Conservation (phyloP, 108 stramenopile genomes). For the Discostella pseudostelligera region DNA sequence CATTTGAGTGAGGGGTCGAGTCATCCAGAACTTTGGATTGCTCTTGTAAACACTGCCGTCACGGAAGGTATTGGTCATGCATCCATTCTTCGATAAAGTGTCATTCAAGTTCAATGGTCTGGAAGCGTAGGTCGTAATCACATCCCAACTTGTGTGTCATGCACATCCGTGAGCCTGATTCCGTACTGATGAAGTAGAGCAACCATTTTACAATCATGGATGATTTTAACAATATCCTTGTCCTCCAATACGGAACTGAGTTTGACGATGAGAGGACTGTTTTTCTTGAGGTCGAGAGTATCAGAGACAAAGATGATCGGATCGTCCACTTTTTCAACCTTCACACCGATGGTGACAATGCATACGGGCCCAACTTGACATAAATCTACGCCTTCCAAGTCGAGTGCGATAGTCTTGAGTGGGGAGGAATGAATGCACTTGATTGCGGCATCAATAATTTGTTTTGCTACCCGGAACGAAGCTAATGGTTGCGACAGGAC, state of each 20-base stretch:
- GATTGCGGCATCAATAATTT: no score
- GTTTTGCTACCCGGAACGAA: no score
- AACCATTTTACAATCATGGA: slow-evolving; percentile 53
- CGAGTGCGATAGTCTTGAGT: slow-evolving; percentile 25
- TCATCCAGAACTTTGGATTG: slow-evolving; percentile 42
- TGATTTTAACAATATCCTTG: slow-evolving; percentile 32
- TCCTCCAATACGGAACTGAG: slow-evolving; percentile 29
- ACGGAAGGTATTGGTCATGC: slow-evolving; percentile 16
- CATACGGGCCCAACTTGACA: slow-evolving; percentile 33
- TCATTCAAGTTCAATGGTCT: slow-evolving; percentile 33
- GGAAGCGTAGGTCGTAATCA: slow-evolving; percentile 11
- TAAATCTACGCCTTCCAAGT: slow-evolving; percentile 50
- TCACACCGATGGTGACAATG: slow-evolving; percentile 36
- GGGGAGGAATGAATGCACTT: no score
- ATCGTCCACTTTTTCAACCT: not conserved
- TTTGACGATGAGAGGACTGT: slow-evolving; percentile 1
- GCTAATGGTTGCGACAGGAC: no score
- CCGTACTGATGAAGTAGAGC: slow-evolving; percentile 43
- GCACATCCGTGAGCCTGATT: slow-evolving; percentile 39
- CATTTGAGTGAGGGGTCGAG: slow-evolving; percentile 24
- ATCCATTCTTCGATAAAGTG: slow-evolving; percentile 27
- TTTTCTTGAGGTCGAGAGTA: slow-evolving; percentile 11
- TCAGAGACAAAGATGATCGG: not conserved
- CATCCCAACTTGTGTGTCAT: slow-evolving; percentile 40
- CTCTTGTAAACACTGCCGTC: slow-evolving; percentile 36